Evolutionary conservation across 192 early-diverging fungal genomes (phyloP).

Genomic region (Entomortierella parvispora): DNA sequence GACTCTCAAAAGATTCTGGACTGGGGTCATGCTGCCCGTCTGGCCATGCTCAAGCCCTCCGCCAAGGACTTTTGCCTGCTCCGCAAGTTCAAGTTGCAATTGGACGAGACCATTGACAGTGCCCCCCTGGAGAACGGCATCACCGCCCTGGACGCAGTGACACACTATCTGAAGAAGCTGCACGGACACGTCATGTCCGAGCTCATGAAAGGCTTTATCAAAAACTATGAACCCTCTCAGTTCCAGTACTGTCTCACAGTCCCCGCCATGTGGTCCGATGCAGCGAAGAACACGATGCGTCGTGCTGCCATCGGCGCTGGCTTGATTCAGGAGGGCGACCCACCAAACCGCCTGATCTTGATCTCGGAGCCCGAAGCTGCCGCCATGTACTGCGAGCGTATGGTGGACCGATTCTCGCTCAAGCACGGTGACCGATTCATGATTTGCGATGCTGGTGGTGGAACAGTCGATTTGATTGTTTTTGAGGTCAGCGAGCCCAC

Average conservation of each 20-base stretch:
- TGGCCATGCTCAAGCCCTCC: conserved; percentile 44
- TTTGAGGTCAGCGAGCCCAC: conserved; percentile 53
- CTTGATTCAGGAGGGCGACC: conserved; percentile 55
- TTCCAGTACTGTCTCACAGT: conserved; percentile 59
- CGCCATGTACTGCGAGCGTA: conserved; percentile 64
- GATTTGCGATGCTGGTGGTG: conserved; percentile 61
- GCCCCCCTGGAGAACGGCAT: conserved; percentile 51
- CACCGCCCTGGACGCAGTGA: conserved; percentile 39
- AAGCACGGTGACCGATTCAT: conserved; percentile 54
- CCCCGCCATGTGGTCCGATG: conserved; percentile 65
- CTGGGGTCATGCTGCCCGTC: conserved; percentile 57
- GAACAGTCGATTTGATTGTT: conserved; percentile 57
- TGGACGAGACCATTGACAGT: conserved; percentile 46
- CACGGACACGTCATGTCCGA: conserved; percentile 52
- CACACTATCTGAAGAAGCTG: conserved; percentile 52
- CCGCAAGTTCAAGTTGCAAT: conserved; percentile 53
- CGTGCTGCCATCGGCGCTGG: conserved; percentile 61
- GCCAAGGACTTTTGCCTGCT: conserved; percentile 49
- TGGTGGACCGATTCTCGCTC: conserved; percentile 54
- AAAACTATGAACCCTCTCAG: conserved; percentile 36
- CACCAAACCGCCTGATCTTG: conserved; percentile 58
- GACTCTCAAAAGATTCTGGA: conserved; percentile 49
- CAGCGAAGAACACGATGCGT: conserved; percentile 63
- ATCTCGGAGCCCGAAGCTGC: conserved; percentile 65
- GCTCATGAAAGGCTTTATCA: conserved; percentile 52